Evolutionary conservation across 176 grass and related monocot species (phyloP).

Genomic region (Puccinellia tenuiflora): DNA sequence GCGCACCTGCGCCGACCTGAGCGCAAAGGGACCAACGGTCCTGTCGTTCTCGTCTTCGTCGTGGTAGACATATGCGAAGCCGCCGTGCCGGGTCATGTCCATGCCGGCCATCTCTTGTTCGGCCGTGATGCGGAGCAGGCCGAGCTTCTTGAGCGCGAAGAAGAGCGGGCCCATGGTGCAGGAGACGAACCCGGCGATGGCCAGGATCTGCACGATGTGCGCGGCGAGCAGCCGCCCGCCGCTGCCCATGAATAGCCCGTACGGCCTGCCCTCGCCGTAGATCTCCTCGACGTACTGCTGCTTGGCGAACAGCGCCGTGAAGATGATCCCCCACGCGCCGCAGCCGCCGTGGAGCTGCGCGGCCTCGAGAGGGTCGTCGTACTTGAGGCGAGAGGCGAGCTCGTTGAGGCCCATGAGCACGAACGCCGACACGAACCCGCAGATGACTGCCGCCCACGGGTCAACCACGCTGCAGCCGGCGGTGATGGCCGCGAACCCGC

Average conservation of each 20-base stretch:
- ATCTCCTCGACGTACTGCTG: slow-evolving; percentile 72
- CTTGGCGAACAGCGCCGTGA: slow-evolving; percentile 80
- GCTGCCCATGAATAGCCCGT: slow-evolving; percentile 93
- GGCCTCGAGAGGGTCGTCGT: slow-evolving; percentile 91
- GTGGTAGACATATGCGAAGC: slow-evolving; percentile 70
- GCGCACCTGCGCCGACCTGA: slow-evolving; percentile 33
- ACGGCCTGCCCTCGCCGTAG: slow-evolving; percentile 53
- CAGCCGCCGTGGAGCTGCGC: slow-evolving; percentile 93
- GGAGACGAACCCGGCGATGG: slow-evolving; percentile 69
- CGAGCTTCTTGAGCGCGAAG: slow-evolving; percentile 49
- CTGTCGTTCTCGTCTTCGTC: slow-evolving; percentile 52
- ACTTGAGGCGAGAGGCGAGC: slow-evolving; percentile 64
- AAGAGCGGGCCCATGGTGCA: slow-evolving; percentile 87
- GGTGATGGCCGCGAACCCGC: slow-evolving; percentile 92
- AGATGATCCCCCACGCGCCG: slow-evolving; percentile 82
- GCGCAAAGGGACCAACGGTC: slow-evolving; percentile 40
- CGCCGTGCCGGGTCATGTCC: slow-evolving; percentile 75
- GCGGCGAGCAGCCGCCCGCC: slow-evolving; percentile 71
- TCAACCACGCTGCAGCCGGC: slow-evolving; percentile 86
- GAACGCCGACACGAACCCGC: slow-evolving; percentile 86
- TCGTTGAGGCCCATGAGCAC: slow-evolving; percentile 82
- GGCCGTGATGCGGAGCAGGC: slow-evolving; percentile 58
- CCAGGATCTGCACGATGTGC: slow-evolving; percentile 66
- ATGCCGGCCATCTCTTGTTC: slow-evolving; percentile 79
- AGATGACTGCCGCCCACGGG: slow-evolving; percentile 86